Evolutionary conservation across 768 basidiomycete species (phyloP).

Genomic region (Holtermanniella nyarrowii): DNA sequence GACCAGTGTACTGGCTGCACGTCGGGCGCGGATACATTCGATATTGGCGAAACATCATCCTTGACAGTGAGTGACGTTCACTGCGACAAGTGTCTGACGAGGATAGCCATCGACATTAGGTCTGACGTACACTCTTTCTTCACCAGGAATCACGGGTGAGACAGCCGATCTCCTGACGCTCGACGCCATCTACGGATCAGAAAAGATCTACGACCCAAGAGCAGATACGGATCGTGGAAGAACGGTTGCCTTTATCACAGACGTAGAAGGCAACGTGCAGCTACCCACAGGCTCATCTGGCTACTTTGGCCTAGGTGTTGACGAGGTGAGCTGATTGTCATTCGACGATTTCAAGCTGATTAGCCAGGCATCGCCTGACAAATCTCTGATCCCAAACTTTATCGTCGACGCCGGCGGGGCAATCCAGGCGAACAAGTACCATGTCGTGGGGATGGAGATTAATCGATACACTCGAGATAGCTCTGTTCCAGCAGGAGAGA

Average conservation of each 20-base stretch:
- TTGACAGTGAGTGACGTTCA: slow-evolving; percentile 11
- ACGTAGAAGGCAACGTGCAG: slow-evolving; percentile 8
- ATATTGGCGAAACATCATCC: slow-evolving; percentile 7
- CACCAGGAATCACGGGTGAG: neutral
- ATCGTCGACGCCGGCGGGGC: slow-evolving; percentile 10
- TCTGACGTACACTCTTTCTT: neutral
- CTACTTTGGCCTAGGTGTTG: slow-evolving; percentile 34
- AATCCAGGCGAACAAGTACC: slow-evolving; percentile 5
- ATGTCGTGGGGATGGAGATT: slow-evolving; percentile 32
- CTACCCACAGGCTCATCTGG: slow-evolving; percentile 23
- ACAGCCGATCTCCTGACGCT: neutral
- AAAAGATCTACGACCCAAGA: slow-evolving; percentile 11
- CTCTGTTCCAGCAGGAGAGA: slow-evolving; percentile 15
- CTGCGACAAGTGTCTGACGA: neutral
- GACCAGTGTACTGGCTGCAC: slow-evolving; percentile 18
- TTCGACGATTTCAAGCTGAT: neutral
- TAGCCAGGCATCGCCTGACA: neutral
- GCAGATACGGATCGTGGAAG: slow-evolving; percentile 1
- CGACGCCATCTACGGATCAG: slow-evolving; percentile 4
- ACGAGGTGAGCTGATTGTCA: slow-evolving; percentile 19
- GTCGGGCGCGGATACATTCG: slow-evolving; percentile 5
- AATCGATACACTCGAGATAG: slow-evolving; percentile 9
- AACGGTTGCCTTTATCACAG: slow-evolving; percentile 6
- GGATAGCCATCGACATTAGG: neutral
- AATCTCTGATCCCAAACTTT: slow-evolving; percentile 22